Evolutionary conservation across 148 eudicot species (phyloP).

Genomic region (Dianthus caryophyllus): DNA sequence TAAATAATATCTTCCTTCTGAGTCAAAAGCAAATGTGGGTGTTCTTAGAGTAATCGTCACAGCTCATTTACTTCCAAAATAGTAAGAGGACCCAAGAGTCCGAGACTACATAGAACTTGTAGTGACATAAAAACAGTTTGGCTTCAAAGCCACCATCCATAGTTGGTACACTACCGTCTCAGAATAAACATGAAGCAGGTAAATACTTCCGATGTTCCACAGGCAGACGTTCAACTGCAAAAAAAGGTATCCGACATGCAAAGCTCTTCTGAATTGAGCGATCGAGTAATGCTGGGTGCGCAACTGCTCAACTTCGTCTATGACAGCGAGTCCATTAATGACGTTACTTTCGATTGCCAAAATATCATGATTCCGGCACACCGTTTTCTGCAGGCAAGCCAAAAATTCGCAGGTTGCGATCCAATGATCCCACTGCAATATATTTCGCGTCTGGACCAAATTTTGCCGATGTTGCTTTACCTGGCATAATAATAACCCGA

Average conservation of each 20-base stretch:
- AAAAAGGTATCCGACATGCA: neutral
- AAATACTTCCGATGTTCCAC: neutral
- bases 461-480: constrained; percentile 61
- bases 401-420: constrained; percentile 81
- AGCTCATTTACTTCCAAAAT: too few relatives aligned
- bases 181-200: neutral
- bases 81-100: too few relatives aligned
- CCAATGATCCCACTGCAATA: constrained; percentile 81
- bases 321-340: neutral
- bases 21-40: too few relatives aligned
- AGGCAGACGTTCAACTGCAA: neutral
- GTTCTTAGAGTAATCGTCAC: too few relatives aligned
- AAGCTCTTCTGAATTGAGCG: neutral
- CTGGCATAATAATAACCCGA: constrained; percentile 38
- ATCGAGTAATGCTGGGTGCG: neutral
- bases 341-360: neutral
- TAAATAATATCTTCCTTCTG: too few relatives aligned
- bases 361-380: constrained; percentile 32
- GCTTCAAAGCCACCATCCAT: neutral
- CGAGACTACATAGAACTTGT: neutral
- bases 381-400: constrained; percentile 65
- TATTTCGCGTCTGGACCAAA: constrained; percentile 90
- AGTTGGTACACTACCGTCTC: neutral
- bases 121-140: neutral
- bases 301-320: neutral